phyloP scores from a whole-genome alignment of 257 asterid species.

The Solanum sejunctum region DNA sequence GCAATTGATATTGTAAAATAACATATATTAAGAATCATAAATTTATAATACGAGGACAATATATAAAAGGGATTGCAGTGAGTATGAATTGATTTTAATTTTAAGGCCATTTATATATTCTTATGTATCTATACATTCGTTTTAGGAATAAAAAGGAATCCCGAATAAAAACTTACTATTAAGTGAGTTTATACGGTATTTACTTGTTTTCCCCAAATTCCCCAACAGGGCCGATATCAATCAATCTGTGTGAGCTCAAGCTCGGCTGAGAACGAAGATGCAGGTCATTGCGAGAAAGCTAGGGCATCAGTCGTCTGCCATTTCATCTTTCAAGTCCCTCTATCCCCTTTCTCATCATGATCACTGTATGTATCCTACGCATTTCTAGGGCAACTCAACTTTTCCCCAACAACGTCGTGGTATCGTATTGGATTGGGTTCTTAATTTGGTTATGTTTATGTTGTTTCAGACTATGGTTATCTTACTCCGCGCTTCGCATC shows the following conservation, averaged over 20 bases:
- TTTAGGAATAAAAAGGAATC: too few relatives aligned
- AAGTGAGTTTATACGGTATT: too few relatives aligned
- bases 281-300: slow-evolving; percentile 47
- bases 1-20: too few relatives aligned
- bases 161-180: too few relatives aligned
- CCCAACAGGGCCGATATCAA: background rate
- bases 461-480: slow-evolving; percentile 47
- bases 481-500: slow-evolving; percentile 54
- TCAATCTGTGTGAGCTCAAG: background rate
- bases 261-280: slow-evolving; percentile 26
- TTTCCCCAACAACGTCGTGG: background rate
- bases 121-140: too few relatives aligned
- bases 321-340: slow-evolving; percentile 29
- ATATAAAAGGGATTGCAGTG: too few relatives aligned
- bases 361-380: slow-evolving; percentile 30
- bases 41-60: too few relatives aligned
- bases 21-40: too few relatives aligned
- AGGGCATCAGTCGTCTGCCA: slow-evolving; percentile 26
- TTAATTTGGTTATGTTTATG: background rate
- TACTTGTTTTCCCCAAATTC: background rate
- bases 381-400: slow-evolving; percentile 13
- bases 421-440: background rate
- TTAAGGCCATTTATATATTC: too few relatives aligned
- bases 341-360: slow-evolving; percentile 16
- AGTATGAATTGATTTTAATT: too few relatives aligned